A percentile compares a stretch with the other conserved stretches of the same genome.
Evolutionary conservation across 805 yeast genomes (phyloP).

Genomic region (Ogataea paraovalis): DNA sequence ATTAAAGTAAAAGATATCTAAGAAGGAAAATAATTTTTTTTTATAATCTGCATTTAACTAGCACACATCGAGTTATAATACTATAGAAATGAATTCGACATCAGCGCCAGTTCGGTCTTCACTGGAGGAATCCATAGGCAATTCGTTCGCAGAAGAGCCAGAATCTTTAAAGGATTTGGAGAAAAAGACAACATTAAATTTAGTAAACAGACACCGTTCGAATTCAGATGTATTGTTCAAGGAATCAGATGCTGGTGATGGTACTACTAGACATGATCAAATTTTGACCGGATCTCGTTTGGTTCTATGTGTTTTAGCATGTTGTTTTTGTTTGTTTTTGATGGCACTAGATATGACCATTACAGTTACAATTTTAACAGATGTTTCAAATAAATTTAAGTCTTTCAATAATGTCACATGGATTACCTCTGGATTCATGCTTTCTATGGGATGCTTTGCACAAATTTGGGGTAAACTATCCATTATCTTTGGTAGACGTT

Average conservation of each 20-base stretch:
- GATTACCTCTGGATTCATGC: slow-evolving; percentile 51
- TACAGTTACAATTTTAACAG: slow-evolving; percentile 45
- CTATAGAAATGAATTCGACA: neutral
- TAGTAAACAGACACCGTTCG: neutral
- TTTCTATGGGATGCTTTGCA: slow-evolving; percentile 50
- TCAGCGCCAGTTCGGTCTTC: neutral
- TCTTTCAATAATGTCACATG: slow-evolving; percentile 53
- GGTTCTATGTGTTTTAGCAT: slow-evolving; percentile 11
- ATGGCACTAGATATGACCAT: slow-evolving; percentile 59
- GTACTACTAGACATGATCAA: slow-evolving; percentile 30
- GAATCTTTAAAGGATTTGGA: neutral
- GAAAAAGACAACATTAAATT: neutral
- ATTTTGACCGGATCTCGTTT: slow-evolving; percentile 21
- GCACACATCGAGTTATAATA: neutral
- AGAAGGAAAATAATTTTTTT: too few relatives aligned
- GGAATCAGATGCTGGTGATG: slow-evolving; percentile 41
- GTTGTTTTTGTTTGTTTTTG: slow-evolving; percentile 19
- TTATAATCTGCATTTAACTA: too few relatives aligned
- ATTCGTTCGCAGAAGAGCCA: neutral
- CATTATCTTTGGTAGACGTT: slow-evolving; percentile 54
- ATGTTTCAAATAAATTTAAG: slow-evolving; percentile 46
- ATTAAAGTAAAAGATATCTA: too few relatives aligned
- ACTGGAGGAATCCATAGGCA: neutral
- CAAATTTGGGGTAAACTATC: slow-evolving; percentile 58
- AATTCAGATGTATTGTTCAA: neutral